Conservation (phyloP, 1,139 yeast species). For the Magnusiomyces sp. region DNA sequence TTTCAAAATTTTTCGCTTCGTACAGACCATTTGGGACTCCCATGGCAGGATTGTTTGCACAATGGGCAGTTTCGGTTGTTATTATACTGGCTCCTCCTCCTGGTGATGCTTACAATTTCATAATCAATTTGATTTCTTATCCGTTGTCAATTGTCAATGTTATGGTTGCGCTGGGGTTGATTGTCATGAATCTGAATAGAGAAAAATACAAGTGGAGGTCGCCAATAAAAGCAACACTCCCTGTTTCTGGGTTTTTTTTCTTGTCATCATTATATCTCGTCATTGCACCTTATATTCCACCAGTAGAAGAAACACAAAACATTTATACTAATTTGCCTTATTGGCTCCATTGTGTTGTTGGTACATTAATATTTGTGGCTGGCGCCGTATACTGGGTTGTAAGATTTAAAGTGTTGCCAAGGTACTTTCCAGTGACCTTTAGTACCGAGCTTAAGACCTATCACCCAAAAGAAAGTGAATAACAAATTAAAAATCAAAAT, state of each 20-base stretch:
- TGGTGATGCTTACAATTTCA: slow-evolving; percentile 72
- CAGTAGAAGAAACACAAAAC: slow-evolving; percentile 45
- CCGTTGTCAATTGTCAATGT: slow-evolving; percentile 67
- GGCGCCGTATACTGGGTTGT: slow-evolving; percentile 75
- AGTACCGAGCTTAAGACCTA: too few species aligned
- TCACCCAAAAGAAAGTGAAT: too few species aligned
- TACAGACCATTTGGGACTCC: slow-evolving; percentile 48
- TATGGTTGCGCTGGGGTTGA: slow-evolving; percentile 61
- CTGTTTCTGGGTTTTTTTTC: slow-evolving; percentile 56
- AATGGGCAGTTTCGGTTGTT: slow-evolving; percentile 44
- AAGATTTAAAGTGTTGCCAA: too few species aligned
- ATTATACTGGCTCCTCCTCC: slow-evolving; percentile 61
- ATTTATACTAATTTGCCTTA: slow-evolving; percentile 65
- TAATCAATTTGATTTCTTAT: slow-evolving; percentile 65
- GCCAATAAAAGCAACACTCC: slow-evolving; percentile 59
- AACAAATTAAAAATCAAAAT: too few species aligned
- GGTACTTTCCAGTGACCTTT: too few species aligned
- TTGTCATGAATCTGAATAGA: slow-evolving; percentile 48
- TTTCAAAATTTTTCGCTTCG: slow-evolving; percentile 47
- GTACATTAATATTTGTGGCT: slow-evolving; percentile 66
- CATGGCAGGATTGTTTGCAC: slow-evolving; percentile 47
- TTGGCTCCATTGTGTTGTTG: slow-evolving; percentile 74
- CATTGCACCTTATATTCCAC: slow-evolving; percentile 74
- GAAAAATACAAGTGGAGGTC: slow-evolving; percentile 58
- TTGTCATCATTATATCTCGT: slow-evolving; percentile 63